Conservation (phyloP, 305 asterid species). For the Fraxinus xanthoxyloides region DNA sequence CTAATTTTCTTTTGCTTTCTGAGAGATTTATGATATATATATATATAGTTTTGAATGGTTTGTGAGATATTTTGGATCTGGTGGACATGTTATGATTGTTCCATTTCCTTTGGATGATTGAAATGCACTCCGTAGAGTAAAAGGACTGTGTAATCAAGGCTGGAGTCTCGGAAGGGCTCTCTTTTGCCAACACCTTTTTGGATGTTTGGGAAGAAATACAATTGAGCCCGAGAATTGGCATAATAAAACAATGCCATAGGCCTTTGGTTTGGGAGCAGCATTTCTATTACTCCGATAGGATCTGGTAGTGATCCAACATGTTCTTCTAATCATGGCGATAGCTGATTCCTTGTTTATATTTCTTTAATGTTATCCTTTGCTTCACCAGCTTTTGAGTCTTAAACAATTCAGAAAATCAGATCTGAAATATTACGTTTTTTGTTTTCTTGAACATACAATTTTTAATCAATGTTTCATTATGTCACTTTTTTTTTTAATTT, state of each 20-base stretch:
- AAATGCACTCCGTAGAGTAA: conserved; percentile 43
- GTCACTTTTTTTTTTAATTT: neutral
- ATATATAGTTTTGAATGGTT: neutral
- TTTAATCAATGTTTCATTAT: neutral
- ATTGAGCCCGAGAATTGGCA: conserved; percentile 87
- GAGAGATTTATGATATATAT: neutral
- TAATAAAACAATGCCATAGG: conserved; percentile 62
- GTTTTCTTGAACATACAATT: neutral
- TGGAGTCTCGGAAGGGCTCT: conserved; percentile 83
- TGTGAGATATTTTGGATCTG: neutral
- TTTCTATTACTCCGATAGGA: conserved; percentile 39
- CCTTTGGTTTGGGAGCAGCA: conserved; percentile 76
- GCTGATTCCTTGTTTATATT: neutral
- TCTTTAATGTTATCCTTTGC: neutral
- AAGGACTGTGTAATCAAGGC: conserved; percentile 60
- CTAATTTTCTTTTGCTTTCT: neutral
- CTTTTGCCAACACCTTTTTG: conserved; percentile 30
- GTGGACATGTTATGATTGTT: conserved; percentile 21
- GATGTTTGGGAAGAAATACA: conserved; percentile 53
- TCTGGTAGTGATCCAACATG: conserved; percentile 10
- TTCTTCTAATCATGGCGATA: neutral
- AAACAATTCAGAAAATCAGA: neutral
- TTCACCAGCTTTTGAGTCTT: neutral
- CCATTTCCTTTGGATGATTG: conserved; percentile 33
- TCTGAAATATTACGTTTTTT: neutral